Evolutionary conservation across 1,139 yeast genomes (phyloP).

Genomic region (Suhomyces panamericanus): DNA sequence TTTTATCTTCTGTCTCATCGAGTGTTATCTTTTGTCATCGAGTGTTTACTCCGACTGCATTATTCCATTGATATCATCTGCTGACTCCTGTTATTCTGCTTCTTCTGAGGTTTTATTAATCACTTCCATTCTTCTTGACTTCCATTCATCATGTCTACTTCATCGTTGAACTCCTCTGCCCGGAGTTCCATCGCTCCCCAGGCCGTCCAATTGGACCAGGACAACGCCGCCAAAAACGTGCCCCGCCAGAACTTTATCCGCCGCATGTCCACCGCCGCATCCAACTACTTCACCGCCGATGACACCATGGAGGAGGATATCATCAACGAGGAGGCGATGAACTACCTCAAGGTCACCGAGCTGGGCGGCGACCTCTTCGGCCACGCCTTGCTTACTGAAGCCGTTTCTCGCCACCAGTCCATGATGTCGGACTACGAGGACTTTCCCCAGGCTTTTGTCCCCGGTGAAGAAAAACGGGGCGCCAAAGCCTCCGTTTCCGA

Average conservation of each 20-base stretch:
- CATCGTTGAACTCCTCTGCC: constrained; percentile 1
- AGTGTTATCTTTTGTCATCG: too few species aligned
- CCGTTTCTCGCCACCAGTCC: background rate
- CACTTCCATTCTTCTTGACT: too few species aligned
- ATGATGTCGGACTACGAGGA: constrained; percentile 12
- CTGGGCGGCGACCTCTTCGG: constrained; percentile 15
- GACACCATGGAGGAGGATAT: background rate
- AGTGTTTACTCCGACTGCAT: too few species aligned
- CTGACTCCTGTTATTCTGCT: too few species aligned
- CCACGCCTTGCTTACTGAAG: constrained; percentile 5
- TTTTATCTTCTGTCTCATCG: too few species aligned
- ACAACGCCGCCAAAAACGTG: background rate
- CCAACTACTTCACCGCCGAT: constrained; percentile 13
- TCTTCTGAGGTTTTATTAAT: too few species aligned
- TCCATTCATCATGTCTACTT: background rate
- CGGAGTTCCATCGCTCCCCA: background rate
- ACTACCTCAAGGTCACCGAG: background rate
- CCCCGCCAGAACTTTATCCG: constrained; percentile 9
- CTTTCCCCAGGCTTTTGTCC: constrained; percentile 9
- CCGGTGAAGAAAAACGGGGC: background rate
- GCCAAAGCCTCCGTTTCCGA: too few species aligned
- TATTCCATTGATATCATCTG: too few species aligned
- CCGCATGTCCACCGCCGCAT: constrained; percentile 18
- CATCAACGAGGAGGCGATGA: background rate
- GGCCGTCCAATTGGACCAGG: constrained; percentile 7